Conservation (phyloP, 2,329 filamentous ascomycete genomes). For the Elsinoe necatrix region DNA sequence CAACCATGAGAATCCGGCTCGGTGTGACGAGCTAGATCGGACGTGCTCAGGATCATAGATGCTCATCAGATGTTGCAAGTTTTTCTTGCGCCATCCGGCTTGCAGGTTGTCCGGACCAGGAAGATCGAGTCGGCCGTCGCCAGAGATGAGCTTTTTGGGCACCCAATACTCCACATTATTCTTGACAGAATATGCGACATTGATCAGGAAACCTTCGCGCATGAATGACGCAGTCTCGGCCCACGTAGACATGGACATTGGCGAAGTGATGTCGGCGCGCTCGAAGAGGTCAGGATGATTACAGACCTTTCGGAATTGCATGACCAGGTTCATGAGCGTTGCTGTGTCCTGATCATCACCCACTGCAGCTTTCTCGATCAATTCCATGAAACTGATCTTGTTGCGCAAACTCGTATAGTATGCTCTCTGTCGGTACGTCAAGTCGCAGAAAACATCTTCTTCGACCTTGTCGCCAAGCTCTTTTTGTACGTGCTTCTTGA, state of each 20-base stretch:
- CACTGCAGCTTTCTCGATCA: constrained; percentile 92
- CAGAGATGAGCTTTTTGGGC: constrained; percentile 73
- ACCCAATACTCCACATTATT: constrained; percentile 78
- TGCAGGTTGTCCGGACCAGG: constrained; percentile 62
- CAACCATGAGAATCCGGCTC: constrained; percentile 76
- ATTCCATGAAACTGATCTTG: constrained; percentile 97
- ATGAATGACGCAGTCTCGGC: constrained; percentile 94
- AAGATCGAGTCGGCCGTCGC: constrained; percentile 66
- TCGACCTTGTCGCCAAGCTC: constrained; percentile 99
- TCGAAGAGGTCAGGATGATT: constrained; percentile 98
- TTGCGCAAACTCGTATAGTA: constrained; percentile 89
- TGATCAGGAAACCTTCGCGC: constrained; percentile 71
- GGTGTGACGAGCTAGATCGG: constrained; percentile 50
- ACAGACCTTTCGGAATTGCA: constrained; percentile 99
- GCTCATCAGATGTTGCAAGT: constrained; percentile 74
- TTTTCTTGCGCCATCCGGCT: constrained; percentile 73
- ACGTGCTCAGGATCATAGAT: constrained; percentile 81
- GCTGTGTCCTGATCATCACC: constrained; percentile 93
- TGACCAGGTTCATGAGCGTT: constrained; percentile 96
- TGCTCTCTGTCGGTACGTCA: constrained; percentile 90
- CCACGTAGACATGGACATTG: constrained; percentile 75
- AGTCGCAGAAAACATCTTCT: constrained; percentile 87
- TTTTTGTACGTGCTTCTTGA: constrained; percentile 99
- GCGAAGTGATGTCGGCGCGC: constrained; percentile 81
- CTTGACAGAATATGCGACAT: constrained; percentile 78